Percentiles rank a stretch among this genome's conserved stretches.
phyloP scores from a whole-genome alignment of 306 rosid genomes.

The apple (Malus domestica) region ASM211411v1 NC_041799.1:40852501-40853000 shows the following conservation, averaged over 20 bases:
- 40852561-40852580: too few species aligned
- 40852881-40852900: neutral
- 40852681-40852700: conserved; percentile 75
- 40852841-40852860: neutral
- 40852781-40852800: conserved; percentile 22
- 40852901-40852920: neutral
- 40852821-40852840: conserved; percentile 25
- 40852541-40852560: neutral
- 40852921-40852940: neutral
- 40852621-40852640: neutral
- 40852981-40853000: neutral
- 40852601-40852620: neutral
- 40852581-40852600: neutral
- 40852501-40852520: neutral
- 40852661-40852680: conserved; percentile 13
- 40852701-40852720: conserved; percentile 95
- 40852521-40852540: too few species aligned
- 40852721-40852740: conserved; percentile 80
- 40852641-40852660: neutral
- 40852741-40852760: conserved; percentile 69
- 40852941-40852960: neutral
- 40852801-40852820: conserved; percentile 36
- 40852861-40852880: neutral
- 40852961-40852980: conserved; percentile 14
- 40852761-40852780: conserved; percentile 52